phyloP scores from a whole-genome alignment of 169 alveolate species.

The Amoebophrya sp. region DNA sequence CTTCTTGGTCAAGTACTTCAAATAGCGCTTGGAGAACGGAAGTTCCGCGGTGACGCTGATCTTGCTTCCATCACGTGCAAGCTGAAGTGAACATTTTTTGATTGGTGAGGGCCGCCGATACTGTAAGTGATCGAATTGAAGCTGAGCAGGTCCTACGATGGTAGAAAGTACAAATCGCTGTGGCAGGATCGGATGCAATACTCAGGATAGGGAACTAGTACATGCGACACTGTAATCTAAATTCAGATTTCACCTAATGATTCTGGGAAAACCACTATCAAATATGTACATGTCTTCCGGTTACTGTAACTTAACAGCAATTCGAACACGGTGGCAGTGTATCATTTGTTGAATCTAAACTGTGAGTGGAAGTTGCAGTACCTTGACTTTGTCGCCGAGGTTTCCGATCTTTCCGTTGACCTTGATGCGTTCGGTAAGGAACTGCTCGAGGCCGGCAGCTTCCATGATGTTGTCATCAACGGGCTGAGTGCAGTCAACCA shows the following conservation, averaged over 20 bases:
- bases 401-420: slow-evolving; percentile 92
- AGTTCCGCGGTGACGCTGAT: slow-evolving; percentile 83
- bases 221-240: too few relatives aligned
- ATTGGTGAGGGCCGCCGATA: too few relatives aligned
- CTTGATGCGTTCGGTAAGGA: slow-evolving; percentile 84
- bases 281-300: not conserved
- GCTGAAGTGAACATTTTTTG: too few relatives aligned
- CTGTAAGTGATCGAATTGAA: too few relatives aligned
- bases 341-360: not conserved
- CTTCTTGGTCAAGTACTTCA: slow-evolving; percentile 94
- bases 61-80: slow-evolving; percentile 72
- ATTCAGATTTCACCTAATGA: too few relatives aligned
- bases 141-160: too few relatives aligned
- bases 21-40: slow-evolving; percentile 95
- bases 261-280: too few relatives aligned
- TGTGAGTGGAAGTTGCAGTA: slow-evolving; percentile 39
- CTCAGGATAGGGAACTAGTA: too few relatives aligned
- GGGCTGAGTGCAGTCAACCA: slow-evolving; percentile 58
- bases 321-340: not conserved
- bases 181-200: too few relatives aligned
- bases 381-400: slow-evolving; percentile 81
- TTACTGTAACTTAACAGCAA: not conserved
- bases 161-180: too few relatives aligned
- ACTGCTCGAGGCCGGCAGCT: slow-evolving; percentile 72
- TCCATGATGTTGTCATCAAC: slow-evolving; percentile 55